phyloP scores from a whole-genome alignment of 2,329 filamentous ascomycete species.

The Exophiala mesophila region DNA sequence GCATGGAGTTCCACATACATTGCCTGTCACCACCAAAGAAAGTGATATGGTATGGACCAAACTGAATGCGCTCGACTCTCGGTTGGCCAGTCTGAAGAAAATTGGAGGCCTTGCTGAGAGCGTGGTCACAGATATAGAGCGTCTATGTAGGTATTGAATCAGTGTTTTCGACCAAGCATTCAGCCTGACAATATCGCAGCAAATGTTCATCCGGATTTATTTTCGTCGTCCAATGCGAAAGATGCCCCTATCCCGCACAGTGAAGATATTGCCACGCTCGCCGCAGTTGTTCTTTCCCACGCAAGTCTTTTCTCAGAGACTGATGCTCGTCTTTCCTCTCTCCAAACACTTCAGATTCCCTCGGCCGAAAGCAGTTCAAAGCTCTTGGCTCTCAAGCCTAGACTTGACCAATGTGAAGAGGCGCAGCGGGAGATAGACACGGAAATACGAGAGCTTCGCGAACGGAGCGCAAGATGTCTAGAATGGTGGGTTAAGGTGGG shows the following conservation, averaged over 20 bases:
- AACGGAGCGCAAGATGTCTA: constrained; percentile 47
- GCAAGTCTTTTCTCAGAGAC: constrained; percentile 45
- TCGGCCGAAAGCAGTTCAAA: constrained; percentile 38
- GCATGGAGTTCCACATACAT: constrained; percentile 35
- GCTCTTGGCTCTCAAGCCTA: constrained; percentile 40
- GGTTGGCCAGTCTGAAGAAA: constrained; percentile 36
- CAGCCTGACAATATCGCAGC: constrained; percentile 2
- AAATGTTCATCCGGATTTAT: constrained; percentile 14
- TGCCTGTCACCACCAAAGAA: constrained; percentile 31
- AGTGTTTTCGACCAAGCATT: background rate
- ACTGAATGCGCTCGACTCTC: constrained; percentile 35
- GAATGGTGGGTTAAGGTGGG: constrained; percentile 70
- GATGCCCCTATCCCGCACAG: constrained; percentile 4
- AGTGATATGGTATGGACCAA: constrained; percentile 39
- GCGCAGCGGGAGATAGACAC: constrained; percentile 37
- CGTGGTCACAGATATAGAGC: constrained; percentile 39
- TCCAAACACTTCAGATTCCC: constrained; percentile 45
- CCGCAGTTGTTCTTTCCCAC: constrained; percentile 39
- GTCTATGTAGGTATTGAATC: constrained; percentile 35
- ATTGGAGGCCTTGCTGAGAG: constrained; percentile 26
- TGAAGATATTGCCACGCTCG: constrained; percentile 29
- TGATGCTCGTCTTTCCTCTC: constrained; percentile 43
- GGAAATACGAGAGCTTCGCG: constrained; percentile 38
- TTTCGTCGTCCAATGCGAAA: constrained; percentile 9
- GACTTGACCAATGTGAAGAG: constrained; percentile 34